These are phyloP conservation scores for Kewa caespitosa DNA, from an alignment of 179 eudicot species.

Conservation along the genomic window DNA sequence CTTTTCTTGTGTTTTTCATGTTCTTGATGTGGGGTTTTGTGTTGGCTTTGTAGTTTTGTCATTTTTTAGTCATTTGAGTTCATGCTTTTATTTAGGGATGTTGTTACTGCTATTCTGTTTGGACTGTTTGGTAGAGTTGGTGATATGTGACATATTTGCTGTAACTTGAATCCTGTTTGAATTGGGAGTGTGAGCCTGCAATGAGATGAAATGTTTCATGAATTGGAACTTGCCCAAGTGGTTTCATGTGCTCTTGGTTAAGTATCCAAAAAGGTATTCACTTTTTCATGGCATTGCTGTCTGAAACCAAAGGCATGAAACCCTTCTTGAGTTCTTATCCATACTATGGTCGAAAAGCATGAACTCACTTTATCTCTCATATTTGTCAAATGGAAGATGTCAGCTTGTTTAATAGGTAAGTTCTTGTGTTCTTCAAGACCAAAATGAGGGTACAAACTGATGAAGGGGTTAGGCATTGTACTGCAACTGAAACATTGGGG, in stretches of 20 bases:
- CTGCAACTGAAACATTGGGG: too few species aligned
- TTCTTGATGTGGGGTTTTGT: background rate
- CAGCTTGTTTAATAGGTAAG: background rate
- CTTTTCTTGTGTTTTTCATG: background rate
- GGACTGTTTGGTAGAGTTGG: background rate
- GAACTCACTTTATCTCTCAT: background rate
- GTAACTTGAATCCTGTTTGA: too few species aligned
- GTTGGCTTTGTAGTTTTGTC: background rate
- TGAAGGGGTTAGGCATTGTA: too few species aligned
- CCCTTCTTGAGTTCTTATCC: too few species aligned
- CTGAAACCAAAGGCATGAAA: too few species aligned
- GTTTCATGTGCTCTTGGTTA: background rate
- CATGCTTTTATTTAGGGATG: background rate
- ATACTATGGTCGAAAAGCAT: too few species aligned
- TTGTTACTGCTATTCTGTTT: background rate
- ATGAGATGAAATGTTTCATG: background rate
- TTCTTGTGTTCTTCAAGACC: too few species aligned
- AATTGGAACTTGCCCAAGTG: background rate
- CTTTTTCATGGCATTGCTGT: background rate
- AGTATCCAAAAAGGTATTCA: background rate
- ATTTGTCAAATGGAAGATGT: too few species aligned
- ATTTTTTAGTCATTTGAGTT: background rate
- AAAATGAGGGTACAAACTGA: too few species aligned
- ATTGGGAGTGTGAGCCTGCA: background rate
- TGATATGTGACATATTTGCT: too few species aligned